Evolutionary conservation across 495 filamentous ascomycete genomes (phyloP).

Genomic region (Jackrogersella minutella): DNA sequence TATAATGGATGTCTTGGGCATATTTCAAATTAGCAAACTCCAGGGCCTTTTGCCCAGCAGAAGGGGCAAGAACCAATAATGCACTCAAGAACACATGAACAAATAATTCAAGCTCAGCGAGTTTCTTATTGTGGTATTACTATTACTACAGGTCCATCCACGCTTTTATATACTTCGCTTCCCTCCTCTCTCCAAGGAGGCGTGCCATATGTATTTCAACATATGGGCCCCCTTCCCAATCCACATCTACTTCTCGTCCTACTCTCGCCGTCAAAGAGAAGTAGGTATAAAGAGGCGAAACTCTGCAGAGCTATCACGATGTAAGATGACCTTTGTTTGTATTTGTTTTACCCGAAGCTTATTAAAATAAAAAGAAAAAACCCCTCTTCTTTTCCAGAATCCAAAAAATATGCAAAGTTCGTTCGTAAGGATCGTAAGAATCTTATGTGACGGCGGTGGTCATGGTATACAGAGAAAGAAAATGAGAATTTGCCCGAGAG

Average conservation of each 20-base stretch:
- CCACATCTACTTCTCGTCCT: background rate
- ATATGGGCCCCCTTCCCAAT: background rate
- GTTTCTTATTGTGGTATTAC: slow-evolving; percentile 42
- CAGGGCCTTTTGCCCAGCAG: no score
- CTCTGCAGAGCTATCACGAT: slow-evolving; percentile 21
- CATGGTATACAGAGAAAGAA: slow-evolving; percentile 37
- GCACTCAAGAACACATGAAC: background rate
- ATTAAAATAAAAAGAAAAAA: slow-evolving; percentile 25
- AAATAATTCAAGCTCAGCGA: slow-evolving; percentile 34
- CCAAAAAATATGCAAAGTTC: slow-evolving; percentile 37
- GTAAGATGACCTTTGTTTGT: slow-evolving; percentile 13
- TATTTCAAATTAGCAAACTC: no score
- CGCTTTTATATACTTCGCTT: slow-evolving; percentile 28
- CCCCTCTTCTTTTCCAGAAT: slow-evolving; percentile 25
- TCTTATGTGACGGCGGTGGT: slow-evolving; percentile 32
- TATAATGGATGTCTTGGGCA: no score
- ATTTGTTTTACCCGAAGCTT: slow-evolving; percentile 3
- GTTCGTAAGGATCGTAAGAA: slow-evolving; percentile 57
- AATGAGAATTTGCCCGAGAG: slow-evolving; percentile 11
- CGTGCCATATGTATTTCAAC: background rate
- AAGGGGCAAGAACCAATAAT: no score
- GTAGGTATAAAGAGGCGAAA: background rate
- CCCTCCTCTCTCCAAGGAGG: slow-evolving; percentile 1
- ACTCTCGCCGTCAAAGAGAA: background rate
- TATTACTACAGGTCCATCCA: slow-evolving; percentile 44